Evolutionary conservation across 331 rosid species (phyloP).

Genomic region (Phaseolus coccineus): DNA sequence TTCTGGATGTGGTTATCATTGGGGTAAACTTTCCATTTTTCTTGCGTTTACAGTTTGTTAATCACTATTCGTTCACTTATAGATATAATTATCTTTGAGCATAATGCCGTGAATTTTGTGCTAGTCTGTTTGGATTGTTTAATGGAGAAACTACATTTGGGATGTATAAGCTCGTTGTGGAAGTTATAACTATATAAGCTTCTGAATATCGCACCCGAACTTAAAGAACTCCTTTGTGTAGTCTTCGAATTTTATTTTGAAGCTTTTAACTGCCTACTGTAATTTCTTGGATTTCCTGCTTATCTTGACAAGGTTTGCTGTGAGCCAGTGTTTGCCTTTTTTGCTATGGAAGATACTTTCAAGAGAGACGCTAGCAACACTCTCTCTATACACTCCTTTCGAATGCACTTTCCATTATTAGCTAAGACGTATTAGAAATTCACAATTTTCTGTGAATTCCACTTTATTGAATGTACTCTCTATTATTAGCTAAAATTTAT

Average conservation of each 20-base stretch:
- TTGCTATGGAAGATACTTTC: background rate
- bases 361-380: no score
- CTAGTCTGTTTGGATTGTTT: background rate
- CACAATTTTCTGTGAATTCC: no score
- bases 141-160: background rate
- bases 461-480: no score
- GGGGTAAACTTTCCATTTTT: background rate
- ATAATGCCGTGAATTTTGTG: background rate
- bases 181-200: no score
- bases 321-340: constrained; percentile 6
- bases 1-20: background rate
- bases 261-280: background rate
- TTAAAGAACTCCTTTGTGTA: background rate
- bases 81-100: background rate
- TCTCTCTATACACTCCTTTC: no score
- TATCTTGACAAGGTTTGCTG: background rate
- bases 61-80: background rate
- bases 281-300: background rate
- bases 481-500: no score
- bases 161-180: no score
- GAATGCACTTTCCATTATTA: no score
- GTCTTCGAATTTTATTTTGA: background rate
- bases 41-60: background rate
- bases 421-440: no score
- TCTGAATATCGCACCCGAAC: no score